A percentile compares a stretch with the other conserved stretches of the same genome.
Evolutionary conservation across 2,329 filamentous ascomycete species (phyloP).

Genomic region (Albophoma yamanashiensis): DNA sequence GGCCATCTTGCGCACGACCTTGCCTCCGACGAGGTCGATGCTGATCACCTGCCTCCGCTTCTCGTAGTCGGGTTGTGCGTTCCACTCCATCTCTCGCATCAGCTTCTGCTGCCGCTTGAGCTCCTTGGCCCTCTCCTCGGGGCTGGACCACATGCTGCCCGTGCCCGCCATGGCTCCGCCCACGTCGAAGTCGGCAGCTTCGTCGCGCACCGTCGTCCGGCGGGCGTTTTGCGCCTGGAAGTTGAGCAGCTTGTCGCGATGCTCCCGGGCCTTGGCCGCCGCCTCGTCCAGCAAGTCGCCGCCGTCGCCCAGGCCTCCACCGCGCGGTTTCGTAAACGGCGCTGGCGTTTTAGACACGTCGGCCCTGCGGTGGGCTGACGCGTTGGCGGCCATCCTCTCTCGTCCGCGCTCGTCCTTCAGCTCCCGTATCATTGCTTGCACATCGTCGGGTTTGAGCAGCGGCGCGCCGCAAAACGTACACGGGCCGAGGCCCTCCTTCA

Average conservation of each 20-base stretch:
- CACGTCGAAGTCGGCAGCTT: constrained; percentile 57
- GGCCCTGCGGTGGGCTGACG: constrained; percentile 54
- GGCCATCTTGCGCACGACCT: constrained; percentile 63
- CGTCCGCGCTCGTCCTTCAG: constrained; percentile 76
- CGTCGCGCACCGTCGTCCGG: constrained; percentile 76
- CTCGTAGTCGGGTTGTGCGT: constrained; percentile 75
- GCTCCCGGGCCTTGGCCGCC: constrained; percentile 59
- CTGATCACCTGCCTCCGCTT: constrained; percentile 77
- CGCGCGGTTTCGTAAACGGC: constrained; percentile 44
- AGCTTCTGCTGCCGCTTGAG: constrained; percentile 79
- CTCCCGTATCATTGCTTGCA: constrained; percentile 76
- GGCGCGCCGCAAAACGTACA: constrained; percentile 82
- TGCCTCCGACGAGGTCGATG: constrained; percentile 70
- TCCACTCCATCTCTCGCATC: constrained; percentile 78
- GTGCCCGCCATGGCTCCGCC: constrained; percentile 30
- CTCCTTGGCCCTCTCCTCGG: constrained; percentile 71
- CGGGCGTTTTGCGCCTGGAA: constrained; percentile 82
- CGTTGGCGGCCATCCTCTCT: constrained; percentile 76
- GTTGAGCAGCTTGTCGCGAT: constrained; percentile 68
- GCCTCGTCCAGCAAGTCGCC: constrained; percentile 38
- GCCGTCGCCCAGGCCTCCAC: constrained; percentile 15
- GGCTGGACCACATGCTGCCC: constrained; percentile 66
- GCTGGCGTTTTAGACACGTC: constrained; percentile 52
- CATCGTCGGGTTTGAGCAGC: constrained; percentile 60
- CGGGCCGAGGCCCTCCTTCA: constrained; percentile 86